Evolutionary conservation across 2,329 filamentous ascomycete species (phyloP).

Genomic region (Pyrenophora teres): DNA sequence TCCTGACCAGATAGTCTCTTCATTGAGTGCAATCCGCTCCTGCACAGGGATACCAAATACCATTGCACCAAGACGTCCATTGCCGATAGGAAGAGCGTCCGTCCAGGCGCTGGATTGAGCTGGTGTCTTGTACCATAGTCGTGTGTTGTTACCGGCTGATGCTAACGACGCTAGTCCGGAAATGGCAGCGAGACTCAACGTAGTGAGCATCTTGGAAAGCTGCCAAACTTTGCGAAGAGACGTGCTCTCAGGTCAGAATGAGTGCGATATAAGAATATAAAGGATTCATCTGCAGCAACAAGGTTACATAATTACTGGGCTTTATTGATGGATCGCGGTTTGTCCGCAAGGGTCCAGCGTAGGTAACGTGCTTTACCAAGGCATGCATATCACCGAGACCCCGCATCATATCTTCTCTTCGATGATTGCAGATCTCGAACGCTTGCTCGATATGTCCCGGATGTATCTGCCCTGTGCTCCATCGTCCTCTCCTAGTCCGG

Average conservation of each 20-base stretch:
- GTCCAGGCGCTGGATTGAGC: constrained; percentile 34
- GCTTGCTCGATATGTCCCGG: neutral
- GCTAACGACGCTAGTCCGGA: neutral
- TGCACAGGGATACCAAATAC: constrained; percentile 52
- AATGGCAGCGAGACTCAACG: neutral
- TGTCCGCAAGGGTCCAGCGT: neutral
- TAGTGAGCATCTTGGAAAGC: neutral
- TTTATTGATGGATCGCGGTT: constrained; percentile 8
- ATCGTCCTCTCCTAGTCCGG: neutral
- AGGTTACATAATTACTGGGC: neutral
- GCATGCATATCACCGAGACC: neutral
- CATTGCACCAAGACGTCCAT: constrained; percentile 55
- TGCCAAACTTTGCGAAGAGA: no score
- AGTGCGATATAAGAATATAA: neutral
- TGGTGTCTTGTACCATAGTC: constrained; percentile 9
- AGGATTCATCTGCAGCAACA: neutral
- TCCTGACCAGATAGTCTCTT: constrained; percentile 49
- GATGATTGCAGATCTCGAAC: neutral
- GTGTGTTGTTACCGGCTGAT: constrained; percentile 1
- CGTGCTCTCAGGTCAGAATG: neutral
- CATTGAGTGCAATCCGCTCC: constrained; percentile 55
- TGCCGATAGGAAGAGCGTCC: constrained; percentile 55
- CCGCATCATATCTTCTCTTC: constrained; percentile 2
- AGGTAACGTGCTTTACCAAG: neutral
- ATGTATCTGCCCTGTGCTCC: neutral